Conservation (phyloP, 2,329 filamentous ascomycete genomes). For the Diaporthe longicolla region DNA sequence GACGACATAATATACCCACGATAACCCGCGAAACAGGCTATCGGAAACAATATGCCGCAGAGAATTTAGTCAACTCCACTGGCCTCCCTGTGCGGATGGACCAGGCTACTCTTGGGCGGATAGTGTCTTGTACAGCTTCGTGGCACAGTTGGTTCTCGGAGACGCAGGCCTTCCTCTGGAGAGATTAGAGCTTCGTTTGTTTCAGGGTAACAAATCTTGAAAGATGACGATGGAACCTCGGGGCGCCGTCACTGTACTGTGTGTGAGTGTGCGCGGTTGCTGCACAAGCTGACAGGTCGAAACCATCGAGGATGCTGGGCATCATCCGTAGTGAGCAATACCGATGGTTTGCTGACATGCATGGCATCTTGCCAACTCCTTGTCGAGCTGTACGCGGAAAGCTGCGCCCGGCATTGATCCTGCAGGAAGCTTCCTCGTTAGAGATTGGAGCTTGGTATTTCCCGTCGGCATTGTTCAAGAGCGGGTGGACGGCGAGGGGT, state of each 20-base stretch:
- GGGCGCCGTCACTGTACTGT: background rate
- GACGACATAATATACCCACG: slow-evolving; percentile 31
- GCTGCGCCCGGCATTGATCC: slow-evolving; percentile 30
- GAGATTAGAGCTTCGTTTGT: background rate
- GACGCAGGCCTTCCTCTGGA: background rate
- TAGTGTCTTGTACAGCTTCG: background rate
- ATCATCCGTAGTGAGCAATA: slow-evolving; percentile 28
- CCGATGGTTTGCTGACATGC: slow-evolving; percentile 16
- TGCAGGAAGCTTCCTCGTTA: slow-evolving; percentile 13
- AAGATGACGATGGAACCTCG: background rate
- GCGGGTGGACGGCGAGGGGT: background rate
- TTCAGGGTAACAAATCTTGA: background rate
- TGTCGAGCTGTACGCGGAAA: slow-evolving; percentile 13
- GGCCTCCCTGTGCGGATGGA: background rate
- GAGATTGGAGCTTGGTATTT: slow-evolving; percentile 15
- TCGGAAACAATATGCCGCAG: slow-evolving; percentile 6
- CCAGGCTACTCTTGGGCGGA: background rate
- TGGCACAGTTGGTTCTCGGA: background rate
- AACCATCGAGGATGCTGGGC: slow-evolving; percentile 14
- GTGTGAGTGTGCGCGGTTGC: background rate
- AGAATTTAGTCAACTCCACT: background rate
- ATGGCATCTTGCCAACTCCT: slow-evolving; percentile 19
- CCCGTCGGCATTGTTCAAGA: background rate
- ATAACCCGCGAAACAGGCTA: slow-evolving; percentile 22
- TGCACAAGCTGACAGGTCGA: slow-evolving; percentile 18